phyloP scores from a whole-genome alignment of 495 filamentous ascomycete species.

The Tuber indicum region DNA sequence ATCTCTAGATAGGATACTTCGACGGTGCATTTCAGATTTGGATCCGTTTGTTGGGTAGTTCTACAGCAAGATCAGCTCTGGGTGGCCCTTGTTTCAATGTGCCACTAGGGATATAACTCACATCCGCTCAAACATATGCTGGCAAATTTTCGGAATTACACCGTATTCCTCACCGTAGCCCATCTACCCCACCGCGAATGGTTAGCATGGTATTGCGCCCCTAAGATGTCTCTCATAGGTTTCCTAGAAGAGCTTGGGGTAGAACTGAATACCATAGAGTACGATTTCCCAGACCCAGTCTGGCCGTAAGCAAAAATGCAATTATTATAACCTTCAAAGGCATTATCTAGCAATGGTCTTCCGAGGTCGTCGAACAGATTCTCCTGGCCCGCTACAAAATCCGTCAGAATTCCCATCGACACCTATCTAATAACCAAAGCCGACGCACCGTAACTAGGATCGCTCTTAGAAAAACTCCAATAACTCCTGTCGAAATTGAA shows the following conservation, averaged over 20 bases:
- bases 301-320: constrained; percentile 99
- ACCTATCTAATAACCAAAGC: constrained; percentile 4
- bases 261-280: constrained; percentile 63
- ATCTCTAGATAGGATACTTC: constrained; percentile 99
- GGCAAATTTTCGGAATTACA: constrained; percentile 96
- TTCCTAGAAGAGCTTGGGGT: background rate
- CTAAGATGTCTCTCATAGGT: background rate
- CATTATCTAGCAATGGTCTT: constrained; percentile 89
- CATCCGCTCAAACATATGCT: constrained; percentile 93
- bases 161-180: constrained; percentile 93
- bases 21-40: constrained; percentile 76
- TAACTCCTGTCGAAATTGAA: constrained; percentile 97
- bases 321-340: constrained; percentile 98
- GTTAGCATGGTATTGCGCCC: constrained; percentile 21
- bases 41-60: constrained; percentile 64
- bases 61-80: constrained; percentile 27
- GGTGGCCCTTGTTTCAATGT: background rate
- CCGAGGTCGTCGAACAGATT: constrained; percentile 84
- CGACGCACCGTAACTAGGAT: constrained; percentile 60
- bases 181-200: constrained; percentile 52
- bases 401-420: constrained; percentile 15
- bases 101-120: constrained; percentile 18
- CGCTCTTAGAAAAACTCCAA: constrained; percentile 88
- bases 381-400: constrained; percentile 61
- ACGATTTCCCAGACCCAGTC: constrained; percentile 96